phyloP scores from a whole-genome alignment of 2,329 filamentous ascomycete genomes.

The Diplodia sapinea region DNA sequence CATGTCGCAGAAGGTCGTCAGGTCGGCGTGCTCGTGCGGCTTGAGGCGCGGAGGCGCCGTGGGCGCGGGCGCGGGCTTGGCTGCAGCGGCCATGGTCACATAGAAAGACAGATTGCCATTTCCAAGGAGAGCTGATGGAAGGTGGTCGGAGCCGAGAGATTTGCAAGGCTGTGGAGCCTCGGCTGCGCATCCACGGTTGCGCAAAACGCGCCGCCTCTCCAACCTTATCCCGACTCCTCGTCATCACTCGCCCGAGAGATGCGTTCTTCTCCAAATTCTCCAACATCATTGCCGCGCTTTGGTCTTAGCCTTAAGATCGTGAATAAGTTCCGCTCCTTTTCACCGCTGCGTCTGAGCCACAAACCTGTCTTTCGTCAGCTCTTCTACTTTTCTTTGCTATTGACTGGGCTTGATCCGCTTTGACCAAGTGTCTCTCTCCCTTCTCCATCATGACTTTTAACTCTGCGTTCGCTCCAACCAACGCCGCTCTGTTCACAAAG shows the following conservation, averaged over 20 bases:
- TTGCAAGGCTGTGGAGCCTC: slow-evolving; percentile 15
- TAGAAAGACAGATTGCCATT: background rate
- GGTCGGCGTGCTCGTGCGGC: slow-evolving; percentile 31
- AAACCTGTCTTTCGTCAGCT: no score
- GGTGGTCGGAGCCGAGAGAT: slow-evolving; percentile 13
- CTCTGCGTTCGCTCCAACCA: no score
- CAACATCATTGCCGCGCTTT: background rate
- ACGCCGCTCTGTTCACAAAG: no score
- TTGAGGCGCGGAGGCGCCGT: slow-evolving; percentile 22
- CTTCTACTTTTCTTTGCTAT: no score
- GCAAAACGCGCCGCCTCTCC: background rate
- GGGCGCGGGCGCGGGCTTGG: background rate
- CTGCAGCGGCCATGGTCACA: background rate
- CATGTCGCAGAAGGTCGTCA: slow-evolving; percentile 46
- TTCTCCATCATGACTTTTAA: no score
- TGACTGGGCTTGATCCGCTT: no score
- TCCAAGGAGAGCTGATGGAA: background rate
- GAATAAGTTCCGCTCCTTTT: no score
- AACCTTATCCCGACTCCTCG: slow-evolving; percentile 9
- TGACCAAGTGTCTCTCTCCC: no score
- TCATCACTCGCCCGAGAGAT: no score
- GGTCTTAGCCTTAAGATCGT: background rate
- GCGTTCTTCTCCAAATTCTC: no score
- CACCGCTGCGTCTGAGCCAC: no score
- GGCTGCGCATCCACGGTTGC: slow-evolving; percentile 12